A percentile compares a stretch with the other conserved stretches of the same genome.
phyloP scores from a whole-genome alignment of 495 filamentous ascomycete genomes.

The Articulospora tetracladia region DNA sequence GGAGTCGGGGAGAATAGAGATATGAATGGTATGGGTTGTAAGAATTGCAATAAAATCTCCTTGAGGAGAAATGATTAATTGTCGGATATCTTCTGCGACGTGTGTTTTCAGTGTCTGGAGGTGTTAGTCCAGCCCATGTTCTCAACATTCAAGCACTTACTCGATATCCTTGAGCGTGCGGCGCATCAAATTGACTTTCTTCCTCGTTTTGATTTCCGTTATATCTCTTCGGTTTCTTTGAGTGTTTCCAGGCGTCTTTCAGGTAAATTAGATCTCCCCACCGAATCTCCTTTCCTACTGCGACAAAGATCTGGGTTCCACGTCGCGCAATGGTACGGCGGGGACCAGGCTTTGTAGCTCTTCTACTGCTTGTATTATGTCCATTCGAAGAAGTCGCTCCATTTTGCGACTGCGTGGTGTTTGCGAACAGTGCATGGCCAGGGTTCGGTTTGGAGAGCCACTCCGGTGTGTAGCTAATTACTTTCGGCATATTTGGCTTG shows the following conservation, averaged over 20 bases:
- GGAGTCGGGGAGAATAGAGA: slow-evolving; percentile 72
- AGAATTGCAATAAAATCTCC: slow-evolving; percentile 76
- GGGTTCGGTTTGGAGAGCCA: slow-evolving; percentile 77
- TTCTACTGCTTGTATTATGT: slow-evolving; percentile 32
- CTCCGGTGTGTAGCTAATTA: slow-evolving; percentile 73
- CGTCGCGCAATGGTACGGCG: slow-evolving; percentile 66
- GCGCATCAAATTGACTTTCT: slow-evolving; percentile 24
- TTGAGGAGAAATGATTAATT: slow-evolving; percentile 77
- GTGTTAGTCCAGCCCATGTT: slow-evolving; percentile 13
- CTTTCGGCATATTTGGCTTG: slow-evolving; percentile 63
- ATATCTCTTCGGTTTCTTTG: slow-evolving; percentile 25
- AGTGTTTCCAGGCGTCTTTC: slow-evolving; percentile 64
- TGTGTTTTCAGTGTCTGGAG: slow-evolving; percentile 64
- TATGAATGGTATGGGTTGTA: slow-evolving; percentile 78
- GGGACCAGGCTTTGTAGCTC: slow-evolving; percentile 46
- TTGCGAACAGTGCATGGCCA: slow-evolving; percentile 66
- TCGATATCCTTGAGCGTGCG: slow-evolving; percentile 38
- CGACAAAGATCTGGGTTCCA: slow-evolving; percentile 78
- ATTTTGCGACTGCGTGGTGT: neutral
- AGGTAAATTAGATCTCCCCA: slow-evolving; percentile 76
- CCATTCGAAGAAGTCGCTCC: slow-evolving; percentile 30
- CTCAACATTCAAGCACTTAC: slow-evolving; percentile 32
- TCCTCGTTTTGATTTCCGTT: slow-evolving; percentile 13
- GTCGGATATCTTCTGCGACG: slow-evolving; percentile 70
- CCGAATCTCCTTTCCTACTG: slow-evolving; percentile 78